Base-by-base conservation (phyloP, 441 rosid genomes). In the Dalechampia spathulata region DNA sequence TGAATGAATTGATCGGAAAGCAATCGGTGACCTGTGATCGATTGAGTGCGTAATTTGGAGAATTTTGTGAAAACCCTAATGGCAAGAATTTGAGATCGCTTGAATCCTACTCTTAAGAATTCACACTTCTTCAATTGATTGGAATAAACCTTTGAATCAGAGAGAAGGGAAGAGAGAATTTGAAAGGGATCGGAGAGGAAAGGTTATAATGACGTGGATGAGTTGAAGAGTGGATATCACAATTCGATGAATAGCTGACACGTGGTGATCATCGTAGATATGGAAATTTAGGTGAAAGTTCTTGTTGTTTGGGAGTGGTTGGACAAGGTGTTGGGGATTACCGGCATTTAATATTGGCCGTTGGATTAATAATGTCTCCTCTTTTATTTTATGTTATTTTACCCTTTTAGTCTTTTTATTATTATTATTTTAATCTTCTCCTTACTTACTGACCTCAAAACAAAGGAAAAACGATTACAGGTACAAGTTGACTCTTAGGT, bases 1-100 rank as follows among this genome's bases (percentile, higher is more conserved):
- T 79, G 66, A 76, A 63, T 44, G 70, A 61, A 23, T 54, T 45
- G 77, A 83, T 63, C 75, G 60, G 71, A 50, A 62, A 20, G 17
- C 58, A 13, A 22, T 11, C 14, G 38, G 27, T 14, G 39, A 17
- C 23, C 23, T 10, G 13, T 7, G 14, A 28, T 9, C 34, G 34
- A 8, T 30, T 30, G 34, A 30, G 4, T 30, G 9, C 15, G 49
- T 13, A 25, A 38, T 10, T 21, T 5, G 25, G 19, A 32, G 39
- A 25, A 66, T 70, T 57, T 53, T 21, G 26, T 0, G 25, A 43
- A 59, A 58, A 26, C 58, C 43, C 39, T 37, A 70, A 59, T 23
- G 49, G 47, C 15, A 32, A 8, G 8, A 59, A 37, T 4, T 11
- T 6, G 42, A 46, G 63, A 65, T 65, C 57, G 77, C 77, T 79